Base-by-base conservation (phyloP, 129 eudicot species). In the Flaveria brownii region DNA sequence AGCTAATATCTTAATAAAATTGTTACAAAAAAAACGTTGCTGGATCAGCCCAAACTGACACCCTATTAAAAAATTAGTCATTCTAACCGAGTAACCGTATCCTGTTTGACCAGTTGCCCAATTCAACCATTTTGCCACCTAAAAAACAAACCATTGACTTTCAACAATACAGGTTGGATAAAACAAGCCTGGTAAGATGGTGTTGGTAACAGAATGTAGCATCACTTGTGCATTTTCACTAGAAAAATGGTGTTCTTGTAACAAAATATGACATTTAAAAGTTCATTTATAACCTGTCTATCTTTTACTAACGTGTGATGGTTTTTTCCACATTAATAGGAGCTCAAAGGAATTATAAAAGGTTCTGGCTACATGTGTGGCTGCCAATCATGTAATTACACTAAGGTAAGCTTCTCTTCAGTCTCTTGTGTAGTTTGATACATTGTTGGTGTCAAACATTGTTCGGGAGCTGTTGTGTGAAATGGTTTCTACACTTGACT, bases 301-400 rank as follows among this genome's bases (percentile, higher is more conserved):
- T 73, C 6, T 43, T 54, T 23, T 46, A 42, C 3, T 52, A 30
- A 60, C 61, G 61, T 22, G 68, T 67, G 62, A 23, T 54, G 55
- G 17, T 47, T 17, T 61, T 54, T 43, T 16, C 1, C 39, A 30
- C 42, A 51, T 61, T 36, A 65, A 22, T 63, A 89, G 97, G 97
- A 91, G 86, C 92, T 86, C 45, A 82, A 83, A 12, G 97, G 97
- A 39, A 78, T 85, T 68, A 91, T 91, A 64, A 86, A 91, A 87
- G 97, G 97, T 64, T 85, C 97, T 30, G 97, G 97, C 66, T 91
- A 91, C 85, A 87, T 91, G 47, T 91, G 97, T 74, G 90, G 95
- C 36, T 91, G 97, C 75, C 87, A 88, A 72, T 73, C 86, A 47
- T 91, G 97, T 80, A 88, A 83, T 69, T 85, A 70, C 76, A 81